Percentiles rank a stretch among this genome's conserved stretches.
Conservation (phyloP, 352 stramenopile species). For the Phytophthora tubulina region DNA sequence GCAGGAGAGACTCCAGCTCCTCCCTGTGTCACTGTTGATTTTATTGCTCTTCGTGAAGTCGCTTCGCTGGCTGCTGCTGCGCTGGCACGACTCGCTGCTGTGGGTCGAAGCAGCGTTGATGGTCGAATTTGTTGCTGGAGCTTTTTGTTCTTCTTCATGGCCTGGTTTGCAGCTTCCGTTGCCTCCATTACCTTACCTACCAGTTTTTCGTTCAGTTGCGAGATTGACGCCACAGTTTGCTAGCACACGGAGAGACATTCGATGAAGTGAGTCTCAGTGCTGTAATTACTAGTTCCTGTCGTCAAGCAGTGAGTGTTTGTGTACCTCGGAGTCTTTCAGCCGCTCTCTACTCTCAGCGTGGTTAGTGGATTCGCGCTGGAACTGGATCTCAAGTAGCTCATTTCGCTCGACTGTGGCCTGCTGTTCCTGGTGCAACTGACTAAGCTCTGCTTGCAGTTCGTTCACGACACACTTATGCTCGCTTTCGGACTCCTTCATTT, state of each 20-base stretch:
- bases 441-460: conserved; percentile 49
- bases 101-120: conserved; percentile 61
- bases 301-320: background rate
- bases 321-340: conserved; percentile 67
- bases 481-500: conserved; percentile 47
- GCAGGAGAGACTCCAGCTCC: conserved; percentile 1
- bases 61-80: conserved; percentile 28
- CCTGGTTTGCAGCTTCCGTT: conserved; percentile 62
- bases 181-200: conserved; percentile 71
- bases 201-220: conserved; percentile 79
- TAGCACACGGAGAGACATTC: conserved; percentile 21
- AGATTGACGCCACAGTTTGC: conserved; percentile 74
- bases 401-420: conserved; percentile 44
- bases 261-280: background rate
- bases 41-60: conserved; percentile 27
- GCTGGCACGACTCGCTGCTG: conserved; percentile 63
- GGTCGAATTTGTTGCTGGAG: conserved; percentile 58
- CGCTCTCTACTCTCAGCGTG: conserved; percentile 58
- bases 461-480: conserved; percentile 44
- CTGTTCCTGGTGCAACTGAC: conserved; percentile 39
- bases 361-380: conserved; percentile 55
- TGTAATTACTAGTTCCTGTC: background rate
- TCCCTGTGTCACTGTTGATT: conserved; percentile 5
- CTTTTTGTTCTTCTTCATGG: conserved; percentile 67
- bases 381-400: conserved; percentile 46